Percentiles rank a stretch among this genome's conserved stretches.
These are phyloP conservation scores for Apocynum venetum DNA, from an alignment of 257 asterid species.

Conservation along the genomic window DNA sequence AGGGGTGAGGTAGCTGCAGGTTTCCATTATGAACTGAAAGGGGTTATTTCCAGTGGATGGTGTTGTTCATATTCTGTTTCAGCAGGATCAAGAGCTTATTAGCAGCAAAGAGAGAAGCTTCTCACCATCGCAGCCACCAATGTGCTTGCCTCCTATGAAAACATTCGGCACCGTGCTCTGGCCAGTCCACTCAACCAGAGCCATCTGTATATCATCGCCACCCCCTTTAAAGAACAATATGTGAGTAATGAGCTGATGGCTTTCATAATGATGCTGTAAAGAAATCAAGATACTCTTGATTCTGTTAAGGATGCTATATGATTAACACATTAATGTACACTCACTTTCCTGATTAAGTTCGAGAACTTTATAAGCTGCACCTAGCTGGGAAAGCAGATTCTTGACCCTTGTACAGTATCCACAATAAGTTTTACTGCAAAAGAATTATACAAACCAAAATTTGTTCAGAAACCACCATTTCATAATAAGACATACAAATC, in stretches of 20 bases:
- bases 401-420: conserved; percentile 64
- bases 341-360: conserved; percentile 79
- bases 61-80: neutral
- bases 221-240: conserved; percentile 39
- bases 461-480: neutral
- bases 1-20: too few species aligned
- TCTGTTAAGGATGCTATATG: neutral
- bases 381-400: conserved; percentile 55
- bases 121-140: conserved; percentile 84
- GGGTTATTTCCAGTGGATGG: too few species aligned
- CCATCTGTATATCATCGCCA: conserved; percentile 61
- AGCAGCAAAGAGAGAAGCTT: neutral
- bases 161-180: conserved; percentile 85
- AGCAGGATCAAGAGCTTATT: neutral
- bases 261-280: neutral
- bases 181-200: conserved; percentile 74
- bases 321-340: conserved; percentile 10
- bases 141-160: conserved; percentile 71
- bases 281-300: neutral
- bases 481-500: neutral
- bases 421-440: conserved; percentile 67
- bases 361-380: conserved; percentile 51
- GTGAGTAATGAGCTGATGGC: neutral
- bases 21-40: too few species aligned
- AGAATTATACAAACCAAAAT: neutral